phyloP scores from a whole-genome alignment of 192 early-diverging fungal genomes.

The Backusella macrospora region DNA sequence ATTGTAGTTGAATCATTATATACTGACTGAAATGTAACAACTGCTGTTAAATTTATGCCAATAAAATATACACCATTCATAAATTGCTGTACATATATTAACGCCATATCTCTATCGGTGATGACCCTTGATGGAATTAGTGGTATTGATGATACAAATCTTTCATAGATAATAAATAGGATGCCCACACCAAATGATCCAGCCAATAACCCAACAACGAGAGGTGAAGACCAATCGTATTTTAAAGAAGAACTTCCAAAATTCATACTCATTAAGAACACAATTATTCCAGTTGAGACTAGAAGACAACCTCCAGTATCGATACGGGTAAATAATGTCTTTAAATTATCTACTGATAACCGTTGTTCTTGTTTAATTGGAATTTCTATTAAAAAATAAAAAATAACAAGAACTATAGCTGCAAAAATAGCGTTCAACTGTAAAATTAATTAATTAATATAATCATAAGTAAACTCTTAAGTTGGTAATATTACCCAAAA shows the following conservation, averaged over 20 bases:
- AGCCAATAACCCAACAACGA: not conserved
- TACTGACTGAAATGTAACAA: constrained; percentile 1
- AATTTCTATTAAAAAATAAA: not conserved
- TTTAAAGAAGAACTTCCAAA: not conserved
- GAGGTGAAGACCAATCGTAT: not conserved
- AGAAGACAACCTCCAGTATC: not conserved
- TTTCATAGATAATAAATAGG: not conserved
- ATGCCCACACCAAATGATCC: not conserved
- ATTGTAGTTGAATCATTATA: not conserved
- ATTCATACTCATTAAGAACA: not conserved
- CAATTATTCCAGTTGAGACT: not conserved
- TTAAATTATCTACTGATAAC: not conserved
- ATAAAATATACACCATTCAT: not conserved
- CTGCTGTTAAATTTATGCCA: not conserved
- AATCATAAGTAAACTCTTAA: not conserved
- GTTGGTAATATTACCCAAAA: not conserved
- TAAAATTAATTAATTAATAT: not conserved
- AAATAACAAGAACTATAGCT: not conserved
- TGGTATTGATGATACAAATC: not conserved
- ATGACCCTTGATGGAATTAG: not conserved
- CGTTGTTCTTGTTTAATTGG: not conserved
- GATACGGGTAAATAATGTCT: not conserved
- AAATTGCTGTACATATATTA: not conserved
- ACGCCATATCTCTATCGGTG: not conserved
- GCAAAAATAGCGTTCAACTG: not conserved